Evolutionary conservation across 352 stramenopile genomes (phyloP).

Genomic region (Globisporangium nagaii): DNA sequence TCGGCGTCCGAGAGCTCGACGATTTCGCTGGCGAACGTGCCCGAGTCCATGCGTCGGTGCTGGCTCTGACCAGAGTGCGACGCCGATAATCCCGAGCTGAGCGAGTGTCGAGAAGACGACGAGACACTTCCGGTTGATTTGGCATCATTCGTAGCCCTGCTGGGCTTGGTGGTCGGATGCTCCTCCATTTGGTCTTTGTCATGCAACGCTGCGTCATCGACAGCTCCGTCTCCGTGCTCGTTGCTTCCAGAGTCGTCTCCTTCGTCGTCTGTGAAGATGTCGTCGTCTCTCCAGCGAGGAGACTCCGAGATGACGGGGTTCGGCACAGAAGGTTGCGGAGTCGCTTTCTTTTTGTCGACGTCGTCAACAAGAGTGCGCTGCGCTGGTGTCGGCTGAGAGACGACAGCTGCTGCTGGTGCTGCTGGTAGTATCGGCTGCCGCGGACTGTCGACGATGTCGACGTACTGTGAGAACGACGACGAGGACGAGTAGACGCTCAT

Average conservation of each 20-base stretch:
- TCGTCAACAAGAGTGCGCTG: not conserved
- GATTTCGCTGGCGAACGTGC: slow-evolving; percentile 14
- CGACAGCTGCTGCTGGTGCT: not conserved
- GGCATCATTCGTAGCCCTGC: not conserved
- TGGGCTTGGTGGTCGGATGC: not conserved
- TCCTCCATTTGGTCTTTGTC: not conserved
- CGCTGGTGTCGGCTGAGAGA: not conserved
- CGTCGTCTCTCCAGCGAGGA: slow-evolving; percentile 23
- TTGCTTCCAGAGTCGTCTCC: slow-evolving; percentile 4
- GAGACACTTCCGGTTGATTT: not conserved
- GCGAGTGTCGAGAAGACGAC: not conserved
- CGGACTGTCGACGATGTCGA: not conserved
- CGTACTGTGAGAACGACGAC: slow-evolving; percentile 6
- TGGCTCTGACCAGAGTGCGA: not conserved
- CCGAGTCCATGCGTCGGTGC: slow-evolving; percentile 7
- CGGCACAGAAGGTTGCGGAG: not conserved
- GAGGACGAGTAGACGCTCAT: slow-evolving; percentile 9
- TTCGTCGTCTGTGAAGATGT: slow-evolving; percentile 22
- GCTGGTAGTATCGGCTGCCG: not conserved
- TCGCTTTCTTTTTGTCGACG: not conserved
- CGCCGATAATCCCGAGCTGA: not conserved
- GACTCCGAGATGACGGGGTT: slow-evolving; percentile 11
- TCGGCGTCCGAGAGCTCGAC: slow-evolving; percentile 15
- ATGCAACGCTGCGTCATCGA: not conserved
- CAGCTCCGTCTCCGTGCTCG: not conserved